Conservation (phyloP, 2,329 filamentous ascomycete species). For the Exophiala dermatitidis region DNA sequence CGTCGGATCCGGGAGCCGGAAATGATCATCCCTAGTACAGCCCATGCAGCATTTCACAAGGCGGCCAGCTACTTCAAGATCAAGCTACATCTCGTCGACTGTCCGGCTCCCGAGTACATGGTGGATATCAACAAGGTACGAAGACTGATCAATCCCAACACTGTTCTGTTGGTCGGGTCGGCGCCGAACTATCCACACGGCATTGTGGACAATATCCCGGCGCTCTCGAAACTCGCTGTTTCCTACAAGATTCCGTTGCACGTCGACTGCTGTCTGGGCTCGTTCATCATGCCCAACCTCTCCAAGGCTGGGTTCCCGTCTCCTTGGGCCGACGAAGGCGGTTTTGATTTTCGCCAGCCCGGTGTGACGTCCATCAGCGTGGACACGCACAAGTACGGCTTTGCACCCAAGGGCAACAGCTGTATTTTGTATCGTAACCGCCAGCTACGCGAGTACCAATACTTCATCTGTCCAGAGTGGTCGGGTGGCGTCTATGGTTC, state of each 20-base stretch:
- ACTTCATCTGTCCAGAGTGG: slow-evolving; percentile 95
- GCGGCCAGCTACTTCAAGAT: slow-evolving; percentile 94
- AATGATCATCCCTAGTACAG: slow-evolving; percentile 94
- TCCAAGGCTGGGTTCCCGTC: slow-evolving; percentile 76
- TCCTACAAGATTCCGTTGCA: slow-evolving; percentile 79
- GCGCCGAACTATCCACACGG: slow-evolving; percentile 98
- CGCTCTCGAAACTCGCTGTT: slow-evolving; percentile 73
- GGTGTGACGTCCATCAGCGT: slow-evolving; percentile 94
- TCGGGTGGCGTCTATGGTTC: slow-evolving; percentile 92
- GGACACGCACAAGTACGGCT: slow-evolving; percentile 98
- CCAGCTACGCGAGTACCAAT: slow-evolving; percentile 76
- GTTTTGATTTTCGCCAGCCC: slow-evolving; percentile 88
- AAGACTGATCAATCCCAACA: slow-evolving; percentile 88
- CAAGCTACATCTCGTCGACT: slow-evolving; percentile 80
- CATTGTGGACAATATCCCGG: slow-evolving; percentile 89
- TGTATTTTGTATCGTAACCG: slow-evolving; percentile 82
- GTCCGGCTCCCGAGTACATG: slow-evolving; percentile 77
- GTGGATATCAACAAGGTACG: slow-evolving; percentile 71
- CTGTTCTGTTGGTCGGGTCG: slow-evolving; percentile 83
- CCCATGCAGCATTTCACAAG: slow-evolving; percentile 93
- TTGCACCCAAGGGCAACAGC: slow-evolving; percentile 95
- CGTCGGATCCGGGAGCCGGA: slow-evolving; percentile 86
- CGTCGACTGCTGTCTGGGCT: slow-evolving; percentile 95
- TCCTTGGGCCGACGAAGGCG: slow-evolving; percentile 57
- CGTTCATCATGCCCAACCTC: slow-evolving; percentile 87